Conservation (phyloP, 2,329 filamentous ascomycete species). For the Sarocladium brachiariae region DNA sequence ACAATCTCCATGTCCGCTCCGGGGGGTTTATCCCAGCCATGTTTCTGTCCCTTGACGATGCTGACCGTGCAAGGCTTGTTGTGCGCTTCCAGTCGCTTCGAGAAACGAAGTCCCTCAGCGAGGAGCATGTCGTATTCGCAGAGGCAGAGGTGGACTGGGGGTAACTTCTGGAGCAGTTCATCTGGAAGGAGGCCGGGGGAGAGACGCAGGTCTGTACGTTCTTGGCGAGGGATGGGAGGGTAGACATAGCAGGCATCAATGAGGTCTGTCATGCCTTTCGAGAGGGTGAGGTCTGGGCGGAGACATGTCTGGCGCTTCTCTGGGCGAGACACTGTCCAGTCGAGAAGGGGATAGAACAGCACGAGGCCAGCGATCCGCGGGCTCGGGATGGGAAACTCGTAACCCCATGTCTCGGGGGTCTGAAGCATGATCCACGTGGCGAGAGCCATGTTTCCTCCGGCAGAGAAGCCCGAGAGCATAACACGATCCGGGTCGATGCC, state of each 20-base stretch:
- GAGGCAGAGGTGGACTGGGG: slow-evolving; percentile 50
- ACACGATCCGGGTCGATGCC: slow-evolving; percentile 49
- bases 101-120: slow-evolving; percentile 53
- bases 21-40: slow-evolving; percentile 42
- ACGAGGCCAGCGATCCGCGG: slow-evolving; percentile 45
- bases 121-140: slow-evolving; percentile 63
- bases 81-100: slow-evolving; percentile 42
- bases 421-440: slow-evolving; percentile 40
- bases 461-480: slow-evolving; percentile 57
- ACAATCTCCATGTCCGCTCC: slow-evolving; percentile 37
- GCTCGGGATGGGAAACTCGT: slow-evolving; percentile 28
- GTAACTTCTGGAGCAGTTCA: slow-evolving; percentile 43
- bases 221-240: slow-evolving; percentile 37
- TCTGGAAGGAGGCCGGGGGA: slow-evolving; percentile 52
- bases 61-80: slow-evolving; percentile 30
- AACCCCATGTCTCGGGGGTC: slow-evolving; percentile 33
- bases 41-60: slow-evolving; percentile 38
- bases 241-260: slow-evolving; percentile 58
- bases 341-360: slow-evolving; percentile 56
- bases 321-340: slow-evolving; percentile 51
- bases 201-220: slow-evolving; percentile 46
- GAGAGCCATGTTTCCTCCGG: slow-evolving; percentile 50
- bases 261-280: slow-evolving; percentile 50
- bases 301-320: slow-evolving; percentile 47
- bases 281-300: slow-evolving; percentile 51